Base-by-base conservation (phyloP, 495 filamentous ascomycete species). In the Astrothelium subdiscretum region DNA sequence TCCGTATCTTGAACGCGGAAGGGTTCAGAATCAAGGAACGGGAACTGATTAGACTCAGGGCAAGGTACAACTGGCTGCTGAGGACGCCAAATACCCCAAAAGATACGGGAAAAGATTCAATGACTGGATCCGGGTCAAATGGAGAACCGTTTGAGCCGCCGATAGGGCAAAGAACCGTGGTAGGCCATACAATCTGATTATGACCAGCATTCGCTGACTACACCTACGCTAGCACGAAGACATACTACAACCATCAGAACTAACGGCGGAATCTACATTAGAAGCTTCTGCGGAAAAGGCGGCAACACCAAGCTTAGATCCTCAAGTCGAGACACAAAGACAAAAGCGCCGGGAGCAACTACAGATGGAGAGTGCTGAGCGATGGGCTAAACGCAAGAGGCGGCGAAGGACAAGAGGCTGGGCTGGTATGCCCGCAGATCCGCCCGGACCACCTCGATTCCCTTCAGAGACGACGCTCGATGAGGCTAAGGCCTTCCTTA, bases 391-490 rank as follows among this genome's bases (percentile, higher is more conserved):
- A 5, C 76, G 85, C 57, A 92, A 90, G 69, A 85, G 89, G 42
- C 81, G 89, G 15, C 82, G 88, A 22, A 83, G 86, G 31, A 91
- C 84, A 58, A 80, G 82, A 62, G 82, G 81, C 11, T 90, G 82
- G 81, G 86, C 84, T 40, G 86, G 87, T 6, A 68, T 92, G 31
- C 86, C 87, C 15, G 80, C 89, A 48, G 89, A 92, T 73, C 85
- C 85, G 24, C 85, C 85, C 3, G 82, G 81, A 20, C 87, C 87
- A 18, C 88, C 88, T 42, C 83, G 89, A 52, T 92, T 87, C 69
- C 87, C 87, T 0, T 91, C 87, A 5, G 89, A 92, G 69, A 90
- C 85, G 11, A 91, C 89, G 0, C 81, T 94, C 61, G 85, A 88
- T 66, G 89, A 94, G 68, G 83, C 85, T 73, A 90, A 91, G 68